phyloP scores from a whole-genome alignment of 164 flowering plant genomes.

The Nymphaea thermarum region DNA sequence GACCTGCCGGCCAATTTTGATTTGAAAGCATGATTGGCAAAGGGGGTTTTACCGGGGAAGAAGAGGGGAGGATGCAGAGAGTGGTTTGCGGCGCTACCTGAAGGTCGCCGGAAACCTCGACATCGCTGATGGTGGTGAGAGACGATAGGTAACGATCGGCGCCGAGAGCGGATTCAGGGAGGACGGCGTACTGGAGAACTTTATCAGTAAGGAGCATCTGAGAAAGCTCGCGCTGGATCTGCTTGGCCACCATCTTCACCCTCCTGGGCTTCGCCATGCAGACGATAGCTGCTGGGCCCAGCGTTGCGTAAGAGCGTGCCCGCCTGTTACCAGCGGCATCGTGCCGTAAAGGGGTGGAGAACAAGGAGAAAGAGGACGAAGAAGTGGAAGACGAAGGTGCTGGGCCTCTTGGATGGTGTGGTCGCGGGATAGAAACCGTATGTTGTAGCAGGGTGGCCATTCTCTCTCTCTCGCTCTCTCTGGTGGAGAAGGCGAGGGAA shows the following conservation, averaged over 20 bases:
- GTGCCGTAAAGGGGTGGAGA: not conserved
- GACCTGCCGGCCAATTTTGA: conserved; percentile 27
- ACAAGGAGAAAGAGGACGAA: not conserved
- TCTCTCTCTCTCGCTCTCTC: not conserved
- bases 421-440: not conserved
- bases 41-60: not conserved
- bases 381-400: not conserved
- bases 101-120: conserved; percentile 75
- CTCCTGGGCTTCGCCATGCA: conserved; percentile 94
- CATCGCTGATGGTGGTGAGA: conserved; percentile 77
- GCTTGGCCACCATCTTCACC: conserved; percentile 91
- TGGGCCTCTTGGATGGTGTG: not conserved
- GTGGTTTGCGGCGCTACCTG: conserved; percentile 31
- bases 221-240: conserved; percentile 74
- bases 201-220: conserved; percentile 81
- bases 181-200: conserved; percentile 62
- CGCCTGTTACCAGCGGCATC: not conserved
- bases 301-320: not conserved
- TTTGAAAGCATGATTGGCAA: not conserved
- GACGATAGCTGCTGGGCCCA: not conserved
- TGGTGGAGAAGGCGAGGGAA: too few species aligned
- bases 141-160: conserved; percentile 86
- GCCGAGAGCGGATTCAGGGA: conserved; percentile 83
- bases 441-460: not conserved
- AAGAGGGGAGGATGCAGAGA: not conserved